Conservation (phyloP, 2,329 filamentous ascomycete genomes). For the Parastagonospora nodorum region DNA sequence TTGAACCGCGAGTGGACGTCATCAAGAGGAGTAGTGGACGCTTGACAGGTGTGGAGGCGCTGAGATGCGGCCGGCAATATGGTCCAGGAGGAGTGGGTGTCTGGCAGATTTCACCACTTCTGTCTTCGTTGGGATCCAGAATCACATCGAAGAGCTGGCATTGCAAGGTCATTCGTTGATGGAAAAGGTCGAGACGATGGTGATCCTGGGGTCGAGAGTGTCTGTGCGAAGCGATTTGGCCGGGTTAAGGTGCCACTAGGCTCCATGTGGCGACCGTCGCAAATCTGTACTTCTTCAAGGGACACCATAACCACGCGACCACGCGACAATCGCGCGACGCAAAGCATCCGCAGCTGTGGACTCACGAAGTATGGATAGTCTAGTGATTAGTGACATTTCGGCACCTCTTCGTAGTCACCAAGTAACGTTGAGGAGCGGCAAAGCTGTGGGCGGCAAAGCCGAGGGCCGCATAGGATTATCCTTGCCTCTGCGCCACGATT, state of each 20-base stretch:
- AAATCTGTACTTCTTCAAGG: constrained; percentile 8
- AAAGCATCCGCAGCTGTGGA: constrained; percentile 7
- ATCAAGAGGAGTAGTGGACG: constrained; percentile 6
- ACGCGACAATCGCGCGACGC: constrained; percentile 28
- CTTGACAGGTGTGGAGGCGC: constrained; percentile 2
- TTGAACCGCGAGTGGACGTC: constrained; percentile 20
- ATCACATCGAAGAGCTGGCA: constrained; percentile 9
- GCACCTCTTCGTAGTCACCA: constrained; percentile 30
- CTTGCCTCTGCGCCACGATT: constrained; percentile 29
- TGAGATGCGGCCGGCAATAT: constrained; percentile 10
- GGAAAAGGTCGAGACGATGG: constrained; percentile 8
- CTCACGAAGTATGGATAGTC: constrained; percentile 12
- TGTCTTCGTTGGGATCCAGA: constrained; percentile 19
- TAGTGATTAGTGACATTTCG: constrained; percentile 12
- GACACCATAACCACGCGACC: constrained; percentile 3
- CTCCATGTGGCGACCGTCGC: constrained; percentile 17
- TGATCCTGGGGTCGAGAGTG: constrained; percentile 8
- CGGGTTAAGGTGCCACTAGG: constrained; percentile 15
- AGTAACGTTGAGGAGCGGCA: constrained; percentile 26
- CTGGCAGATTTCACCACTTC: constrained; percentile 14
- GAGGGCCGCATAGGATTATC: constrained; percentile 16
- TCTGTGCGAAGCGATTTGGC: constrained; percentile 15
- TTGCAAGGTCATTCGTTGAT: constrained; percentile 27
- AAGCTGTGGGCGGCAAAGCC: constrained; percentile 20
- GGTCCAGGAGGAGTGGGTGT: constrained; percentile 15